These are phyloP conservation scores for Yamadazyma friedrichii DNA, from an alignment of 1,139 yeast species.

Conservation along the genomic window DNA sequence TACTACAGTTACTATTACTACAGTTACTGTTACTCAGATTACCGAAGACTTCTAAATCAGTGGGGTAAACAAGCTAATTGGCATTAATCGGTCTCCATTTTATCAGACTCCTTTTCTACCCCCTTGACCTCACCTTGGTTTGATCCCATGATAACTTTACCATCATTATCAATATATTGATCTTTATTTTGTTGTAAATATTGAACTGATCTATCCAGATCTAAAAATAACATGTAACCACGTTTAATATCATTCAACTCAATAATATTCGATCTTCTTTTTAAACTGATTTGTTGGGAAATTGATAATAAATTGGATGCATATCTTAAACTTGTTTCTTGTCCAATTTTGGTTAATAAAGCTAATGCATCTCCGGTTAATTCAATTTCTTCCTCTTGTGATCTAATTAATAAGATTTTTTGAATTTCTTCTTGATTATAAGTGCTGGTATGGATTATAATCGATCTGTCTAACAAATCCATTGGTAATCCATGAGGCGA, in stretches of 20 bases:
- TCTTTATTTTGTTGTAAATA: conserved; percentile 66
- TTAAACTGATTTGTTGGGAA: conserved; percentile 78
- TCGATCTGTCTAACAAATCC: conserved; percentile 90
- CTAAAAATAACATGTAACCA: conserved; percentile 83
- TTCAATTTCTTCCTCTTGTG: conserved; percentile 96
- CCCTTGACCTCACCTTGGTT: conserved; percentile 23
- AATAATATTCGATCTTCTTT: conserved; percentile 69
- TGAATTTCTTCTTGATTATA: conserved; percentile 82
- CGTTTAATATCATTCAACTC: conserved; percentile 86
- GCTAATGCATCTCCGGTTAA: conserved; percentile 81
- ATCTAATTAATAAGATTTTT: conserved; percentile 83
- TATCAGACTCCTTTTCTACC: conserved; percentile 28
- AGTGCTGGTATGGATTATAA: conserved; percentile 81
- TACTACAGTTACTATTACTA: neutral
- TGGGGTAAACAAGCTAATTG: too few relatives aligned
- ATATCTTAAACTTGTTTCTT: conserved; percentile 89
- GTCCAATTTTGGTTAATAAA: conserved; percentile 86
- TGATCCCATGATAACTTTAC: conserved; percentile 54
- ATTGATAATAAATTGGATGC: conserved; percentile 90
- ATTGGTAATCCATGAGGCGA: conserved; percentile 97
- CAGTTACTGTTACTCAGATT: conserved; percentile 15
- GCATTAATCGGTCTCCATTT: conserved; percentile 38
- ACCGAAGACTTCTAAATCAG: too few relatives aligned
- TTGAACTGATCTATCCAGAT: conserved; percentile 82
- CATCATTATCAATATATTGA: conserved; percentile 72